Percentiles rank a stretch among this genome's conserved stretches.
Evolutionary conservation across 352 stramenopile genomes (phyloP).

Genomic region (Elongisporangium anandrum): DNA sequence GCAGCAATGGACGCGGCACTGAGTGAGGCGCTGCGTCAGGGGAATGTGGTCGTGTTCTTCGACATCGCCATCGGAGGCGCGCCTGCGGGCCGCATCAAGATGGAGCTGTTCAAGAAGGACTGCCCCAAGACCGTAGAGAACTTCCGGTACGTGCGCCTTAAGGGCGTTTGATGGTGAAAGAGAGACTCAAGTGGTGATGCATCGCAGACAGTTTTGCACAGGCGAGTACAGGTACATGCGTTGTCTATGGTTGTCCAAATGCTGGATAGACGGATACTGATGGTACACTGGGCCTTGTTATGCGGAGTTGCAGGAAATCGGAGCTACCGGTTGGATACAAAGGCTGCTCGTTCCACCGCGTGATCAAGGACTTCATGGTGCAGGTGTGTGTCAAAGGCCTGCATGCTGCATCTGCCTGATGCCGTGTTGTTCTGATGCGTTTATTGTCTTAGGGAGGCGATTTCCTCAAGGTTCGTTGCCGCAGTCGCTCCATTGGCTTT

Average conservation of each 20-base stretch:
- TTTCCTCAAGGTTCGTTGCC: slow-evolving; percentile 62
- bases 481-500: not conserved
- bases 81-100: slow-evolving; percentile 88
- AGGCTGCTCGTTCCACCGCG: slow-evolving; percentile 79
- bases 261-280: slow-evolving; percentile 22
- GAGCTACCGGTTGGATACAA: slow-evolving; percentile 88
- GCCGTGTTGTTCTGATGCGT: not conserved
- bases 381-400: slow-evolving; percentile 22
- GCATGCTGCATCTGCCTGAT: slow-evolving; percentile 1
- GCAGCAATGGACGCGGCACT: slow-evolving; percentile 83
- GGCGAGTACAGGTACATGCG: slow-evolving; percentile 89
- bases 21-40: slow-evolving; percentile 88
- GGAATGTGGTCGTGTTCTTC: slow-evolving; percentile 96
- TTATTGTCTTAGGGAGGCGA: slow-evolving; percentile 47
- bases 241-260: slow-evolving; percentile 10
- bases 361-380: slow-evolving; percentile 93
- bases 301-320: slow-evolving; percentile 48
- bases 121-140: slow-evolving; percentile 97
- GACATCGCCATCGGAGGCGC: slow-evolving; percentile 89
- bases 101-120: slow-evolving; percentile 96
- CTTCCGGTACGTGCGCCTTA: slow-evolving; percentile 62
- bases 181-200: not conserved
- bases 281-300: not conserved
- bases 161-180: slow-evolving; percentile 9
- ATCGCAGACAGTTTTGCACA: slow-evolving; percentile 93